Conservation (phyloP, 192 early-diverging fungal genomes). For the Backusella morwellensis region DNA sequence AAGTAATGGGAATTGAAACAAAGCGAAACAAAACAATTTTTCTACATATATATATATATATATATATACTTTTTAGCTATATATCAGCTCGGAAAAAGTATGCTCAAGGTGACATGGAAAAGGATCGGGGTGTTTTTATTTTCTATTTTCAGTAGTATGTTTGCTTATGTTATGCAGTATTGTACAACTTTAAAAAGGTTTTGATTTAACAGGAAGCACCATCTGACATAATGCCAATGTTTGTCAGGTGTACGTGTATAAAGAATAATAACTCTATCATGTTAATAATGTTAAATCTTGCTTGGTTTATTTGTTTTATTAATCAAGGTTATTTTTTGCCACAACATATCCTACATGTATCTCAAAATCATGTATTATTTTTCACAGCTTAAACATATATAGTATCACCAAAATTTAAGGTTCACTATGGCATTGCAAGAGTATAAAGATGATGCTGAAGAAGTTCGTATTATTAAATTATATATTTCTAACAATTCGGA, state of each 20-base stretch:
- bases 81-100: slow-evolving; percentile 1
- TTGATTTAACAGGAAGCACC: neutral
- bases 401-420: neutral
- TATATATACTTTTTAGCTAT: slow-evolving; percentile 1
- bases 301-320: neutral
- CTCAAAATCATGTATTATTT: neutral
- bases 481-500: neutral
- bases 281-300: neutral
- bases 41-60: neutral
- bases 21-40: neutral
- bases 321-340: neutral
- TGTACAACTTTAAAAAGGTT: neutral
- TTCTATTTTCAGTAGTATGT: slow-evolving; percentile 4
- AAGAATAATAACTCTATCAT: neutral
- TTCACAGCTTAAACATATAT: neutral
- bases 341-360: neutral
- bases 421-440: neutral
- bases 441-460: neutral
- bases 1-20: neutral
- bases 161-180: neutral
- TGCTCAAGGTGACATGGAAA: neutral
- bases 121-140: neutral
- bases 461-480: neutral
- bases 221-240: neutral
- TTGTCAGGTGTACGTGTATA: neutral